These are phyloP conservation scores for Spizellomyces punctatus DNA, from an alignment of 192 early-diverging fungal genomes.

Conservation along the genomic window DNA sequence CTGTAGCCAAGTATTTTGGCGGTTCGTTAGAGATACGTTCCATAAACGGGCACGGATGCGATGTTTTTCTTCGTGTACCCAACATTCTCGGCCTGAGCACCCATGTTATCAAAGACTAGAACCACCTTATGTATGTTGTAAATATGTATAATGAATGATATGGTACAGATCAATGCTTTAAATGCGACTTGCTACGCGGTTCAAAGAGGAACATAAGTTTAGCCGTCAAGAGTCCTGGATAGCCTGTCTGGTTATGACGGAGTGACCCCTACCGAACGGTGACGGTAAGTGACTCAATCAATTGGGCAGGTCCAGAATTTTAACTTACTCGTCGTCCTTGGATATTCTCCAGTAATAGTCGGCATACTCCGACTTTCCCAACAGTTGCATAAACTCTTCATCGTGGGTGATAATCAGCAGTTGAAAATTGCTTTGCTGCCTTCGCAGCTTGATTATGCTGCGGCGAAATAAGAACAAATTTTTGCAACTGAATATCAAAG, in stretches of 20 bases:
- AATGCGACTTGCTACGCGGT: too few species aligned
- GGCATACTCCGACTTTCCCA: constrained; percentile 77
- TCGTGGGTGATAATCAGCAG: constrained; percentile 98
- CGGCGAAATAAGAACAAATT: not conserved
- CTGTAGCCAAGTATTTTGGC: constrained; percentile 82
- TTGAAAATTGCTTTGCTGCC: constrained; percentile 90
- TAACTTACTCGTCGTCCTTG: constrained; percentile 67
- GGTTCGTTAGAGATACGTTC: constrained; percentile 83
- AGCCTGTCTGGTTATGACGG: constrained; percentile 6
- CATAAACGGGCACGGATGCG: constrained; percentile 87
- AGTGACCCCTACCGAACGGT: not conserved
- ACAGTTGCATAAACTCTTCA: constrained; percentile 86
- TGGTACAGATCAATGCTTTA: too few species aligned
- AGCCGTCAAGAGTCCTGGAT: too few species aligned
- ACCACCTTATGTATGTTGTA: too few species aligned
- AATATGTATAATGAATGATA: not conserved
- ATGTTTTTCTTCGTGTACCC: constrained; percentile 86
- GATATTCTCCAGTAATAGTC: constrained; percentile 89
- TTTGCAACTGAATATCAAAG: not conserved
- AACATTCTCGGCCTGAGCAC: constrained; percentile 66
- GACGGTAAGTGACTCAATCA: not conserved
- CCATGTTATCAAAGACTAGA: constrained; percentile 27
- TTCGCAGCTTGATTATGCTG: constrained; percentile 79
- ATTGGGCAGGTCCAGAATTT: not conserved
- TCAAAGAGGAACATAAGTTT: too few species aligned